phyloP scores from a whole-genome alignment of 768 basidiomycete species.

The Tubosaeta sp. region DNA sequence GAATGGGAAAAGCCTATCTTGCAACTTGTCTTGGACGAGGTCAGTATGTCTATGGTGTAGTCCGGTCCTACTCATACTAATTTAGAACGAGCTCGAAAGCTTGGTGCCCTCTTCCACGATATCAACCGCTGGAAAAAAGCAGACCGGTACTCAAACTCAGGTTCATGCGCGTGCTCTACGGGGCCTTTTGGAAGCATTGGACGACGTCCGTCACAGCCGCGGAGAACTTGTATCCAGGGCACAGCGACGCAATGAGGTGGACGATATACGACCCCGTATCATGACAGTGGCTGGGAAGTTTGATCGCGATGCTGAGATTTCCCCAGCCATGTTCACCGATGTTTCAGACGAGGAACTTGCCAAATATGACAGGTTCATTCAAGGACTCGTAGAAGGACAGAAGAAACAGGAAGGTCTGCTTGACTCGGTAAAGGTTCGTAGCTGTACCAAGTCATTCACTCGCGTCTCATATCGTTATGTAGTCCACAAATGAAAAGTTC shows the following conservation, averaged over 20 bases:
- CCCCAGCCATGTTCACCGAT: constrained; percentile 86
- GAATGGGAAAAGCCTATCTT: constrained; percentile 77
- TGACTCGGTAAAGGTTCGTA: constrained; percentile 59
- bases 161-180: constrained; percentile 68
- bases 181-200: constrained; percentile 71
- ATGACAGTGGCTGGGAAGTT: constrained; percentile 61
- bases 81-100: constrained; percentile 60
- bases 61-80: constrained; percentile 1
- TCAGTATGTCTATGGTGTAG: constrained; percentile 13
- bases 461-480: constrained; percentile 14
- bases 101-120: constrained; percentile 66
- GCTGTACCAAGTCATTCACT: background rate
- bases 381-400: constrained; percentile 49
- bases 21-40: constrained; percentile 67
- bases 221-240: constrained; percentile 62
- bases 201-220: constrained; percentile 61
- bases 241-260: constrained; percentile 53
- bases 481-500: constrained; percentile 69
- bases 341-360: constrained; percentile 71
- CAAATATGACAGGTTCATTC: constrained; percentile 77
- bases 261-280: constrained; percentile 72
- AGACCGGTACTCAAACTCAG: constrained; percentile 48
- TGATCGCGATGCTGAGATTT: constrained; percentile 63
- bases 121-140: constrained; percentile 27
- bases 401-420: constrained; percentile 64